Base-by-base conservation (phyloP, 768 basidiomycete species). In the Mycena latifolia region DNA sequence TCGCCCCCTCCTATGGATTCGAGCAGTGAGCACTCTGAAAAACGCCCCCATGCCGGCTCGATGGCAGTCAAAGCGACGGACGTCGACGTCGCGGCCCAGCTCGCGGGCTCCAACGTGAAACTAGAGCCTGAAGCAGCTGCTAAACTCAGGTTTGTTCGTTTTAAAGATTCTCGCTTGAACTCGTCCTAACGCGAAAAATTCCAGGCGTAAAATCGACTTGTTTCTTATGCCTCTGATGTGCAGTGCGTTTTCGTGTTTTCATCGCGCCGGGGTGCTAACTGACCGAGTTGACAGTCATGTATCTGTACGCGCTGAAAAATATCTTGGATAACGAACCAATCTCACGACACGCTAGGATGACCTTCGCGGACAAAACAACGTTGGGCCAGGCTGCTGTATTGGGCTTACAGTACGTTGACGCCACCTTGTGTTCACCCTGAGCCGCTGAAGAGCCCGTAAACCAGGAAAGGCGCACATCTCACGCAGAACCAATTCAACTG, bases 171-270 rank as follows among this genome's bases (percentile, higher is more conserved):
- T 53, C 7, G 3, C 27, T 25, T 56, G 10, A 8, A 15, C 4
- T n/a, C n/a, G n/a, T n/a, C n/a, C n/a, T n/a, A n/a, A n/a, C n/a
- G n/a, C n/a, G n/a, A 27, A 47, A 35, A 22, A 25, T 18, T 58
- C 33, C 71, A 92, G 89, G 77, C 85, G 85, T 64, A 94, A 92
- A 77, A 89, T 94, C 52, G 92, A 93, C 75, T 80, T 79, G 79
- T 86, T 92, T 74, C 79, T 94, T 56, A 88, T 94, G 88, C 92
- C 92, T 50, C 81, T 94, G 58, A 93, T 93, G 92, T 92, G 92
- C 75, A 77, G 92, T 93, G 73, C 75, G 92, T 88, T 11, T 47
- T 51, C 28, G 22, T 33, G 17, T 46, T 14, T 37, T 31, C 14
- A 35, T 48, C 9, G 20, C 24, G 20, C 31, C n/a, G 14, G 10